phyloP scores from a whole-genome alignment of 176 grass and related monocot genomes.

The Rhipidocladum racemiflorum region DNA sequence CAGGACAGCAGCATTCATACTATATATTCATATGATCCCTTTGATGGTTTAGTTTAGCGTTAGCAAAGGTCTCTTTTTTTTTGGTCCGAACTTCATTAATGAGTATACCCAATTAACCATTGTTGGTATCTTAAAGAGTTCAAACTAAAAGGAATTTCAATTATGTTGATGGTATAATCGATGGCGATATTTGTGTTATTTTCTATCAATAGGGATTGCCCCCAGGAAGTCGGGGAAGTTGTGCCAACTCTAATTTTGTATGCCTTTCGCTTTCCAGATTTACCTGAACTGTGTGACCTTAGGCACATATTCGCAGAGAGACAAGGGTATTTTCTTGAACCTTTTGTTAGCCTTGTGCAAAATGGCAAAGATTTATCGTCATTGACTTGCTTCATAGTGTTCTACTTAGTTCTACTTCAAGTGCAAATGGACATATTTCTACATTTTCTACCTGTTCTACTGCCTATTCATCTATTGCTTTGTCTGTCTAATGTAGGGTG shows the following conservation, averaged over 20 bases:
- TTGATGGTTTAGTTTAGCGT: not conserved
- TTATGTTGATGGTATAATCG: not conserved
- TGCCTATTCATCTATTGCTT: too few relatives aligned
- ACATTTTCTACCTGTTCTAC: too few relatives aligned
- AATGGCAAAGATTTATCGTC: not conserved
- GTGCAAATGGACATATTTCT: too few relatives aligned
- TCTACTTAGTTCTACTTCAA: too few relatives aligned
- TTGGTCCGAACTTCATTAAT: not conserved
- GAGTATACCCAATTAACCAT: not conserved
- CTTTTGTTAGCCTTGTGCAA: slow-evolving; percentile 60
- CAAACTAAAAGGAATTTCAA: not conserved
- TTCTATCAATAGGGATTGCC: slow-evolving; percentile 62
- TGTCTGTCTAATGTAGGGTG: too few relatives aligned
- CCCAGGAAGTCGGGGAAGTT: slow-evolving; percentile 72
- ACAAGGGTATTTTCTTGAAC: slow-evolving; percentile 55
- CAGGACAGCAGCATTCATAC: not conserved
- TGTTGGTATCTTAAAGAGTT: not conserved
- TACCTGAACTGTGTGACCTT: slow-evolving; percentile 74
- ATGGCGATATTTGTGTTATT: not conserved
- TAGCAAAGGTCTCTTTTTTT: not conserved
- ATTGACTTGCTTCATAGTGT: not conserved
- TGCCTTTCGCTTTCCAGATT: slow-evolving; percentile 72
- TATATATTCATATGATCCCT: not conserved
- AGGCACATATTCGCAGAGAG: slow-evolving; percentile 62
- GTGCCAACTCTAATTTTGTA: slow-evolving; percentile 82